Percentiles rank a stretch among this genome's conserved stretches.
Evolutionary conservation across 2,329 filamentous ascomycete species (phyloP).

Genomic region (Ophiocordyceps sinensis): DNA sequence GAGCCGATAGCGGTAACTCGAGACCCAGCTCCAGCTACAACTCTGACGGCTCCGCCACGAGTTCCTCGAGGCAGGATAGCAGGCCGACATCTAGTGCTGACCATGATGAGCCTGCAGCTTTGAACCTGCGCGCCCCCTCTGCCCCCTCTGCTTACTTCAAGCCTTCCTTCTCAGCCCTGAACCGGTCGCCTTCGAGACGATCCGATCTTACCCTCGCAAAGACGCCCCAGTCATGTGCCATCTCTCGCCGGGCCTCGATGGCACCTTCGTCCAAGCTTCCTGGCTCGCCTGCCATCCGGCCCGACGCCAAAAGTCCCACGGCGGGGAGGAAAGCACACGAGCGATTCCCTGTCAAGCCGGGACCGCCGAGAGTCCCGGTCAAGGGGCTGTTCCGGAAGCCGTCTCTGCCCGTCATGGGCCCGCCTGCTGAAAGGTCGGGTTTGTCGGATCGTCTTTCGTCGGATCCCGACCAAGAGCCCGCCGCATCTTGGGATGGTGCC

Average conservation of each 20-base stretch:
- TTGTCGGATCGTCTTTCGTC: not conserved
- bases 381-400: slow-evolving; percentile 42
- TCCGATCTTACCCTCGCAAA: slow-evolving; percentile 8
- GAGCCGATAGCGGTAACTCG: slow-evolving; percentile 29
- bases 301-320: slow-evolving; percentile 19
- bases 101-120: slow-evolving; percentile 21
- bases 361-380: slow-evolving; percentile 37
- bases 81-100: slow-evolving; percentile 41
- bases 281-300: slow-evolving; percentile 8
- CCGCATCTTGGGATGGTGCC: slow-evolving; percentile 15
- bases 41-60: slow-evolving; percentile 41
- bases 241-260: slow-evolving; percentile 10
- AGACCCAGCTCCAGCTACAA: slow-evolving; percentile 45
- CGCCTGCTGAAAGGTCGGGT: slow-evolving; percentile 2
- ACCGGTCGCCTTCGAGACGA: slow-evolving; percentile 26
- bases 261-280: slow-evolving; percentile 11
- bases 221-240: slow-evolving; percentile 11
- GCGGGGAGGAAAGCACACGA: slow-evolving; percentile 19
- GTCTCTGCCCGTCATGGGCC: slow-evolving; percentile 26
- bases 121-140: slow-evolving; percentile 28
- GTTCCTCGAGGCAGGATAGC: slow-evolving; percentile 34
- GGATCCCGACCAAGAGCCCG: slow-evolving; percentile 1
- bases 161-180: slow-evolving; percentile 25
- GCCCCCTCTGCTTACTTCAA: slow-evolving; percentile 29
- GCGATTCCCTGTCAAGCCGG: slow-evolving; percentile 20